Percentiles rank a stretch among this genome's conserved stretches.
These are phyloP conservation scores for Wickerhamiella kurtzmanii DNA, from an alignment of 805 yeast genomes.

Conservation along the genomic window DNA sequence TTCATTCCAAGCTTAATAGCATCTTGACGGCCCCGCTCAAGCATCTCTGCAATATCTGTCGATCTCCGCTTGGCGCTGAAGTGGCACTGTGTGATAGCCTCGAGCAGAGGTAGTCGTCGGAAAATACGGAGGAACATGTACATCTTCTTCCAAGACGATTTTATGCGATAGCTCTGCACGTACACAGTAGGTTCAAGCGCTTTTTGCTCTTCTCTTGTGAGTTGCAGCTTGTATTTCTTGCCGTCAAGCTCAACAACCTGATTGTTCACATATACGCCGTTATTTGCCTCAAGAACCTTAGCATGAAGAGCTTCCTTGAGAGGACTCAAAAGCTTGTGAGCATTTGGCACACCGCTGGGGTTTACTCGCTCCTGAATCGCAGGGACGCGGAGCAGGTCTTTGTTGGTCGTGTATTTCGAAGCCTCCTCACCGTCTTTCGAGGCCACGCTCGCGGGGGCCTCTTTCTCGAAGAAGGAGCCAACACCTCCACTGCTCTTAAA, in stretches of 20 bases:
- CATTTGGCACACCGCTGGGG: conserved; percentile 42
- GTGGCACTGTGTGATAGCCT: conserved; percentile 86
- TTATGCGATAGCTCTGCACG: conserved; percentile 65
- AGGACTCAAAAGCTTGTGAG: conserved; percentile 48
- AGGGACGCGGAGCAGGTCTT: conserved; percentile 17
- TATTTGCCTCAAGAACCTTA: conserved; percentile 45
- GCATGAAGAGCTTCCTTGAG: conserved; percentile 54
- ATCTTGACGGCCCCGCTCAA: conserved; percentile 58
- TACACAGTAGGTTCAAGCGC: conserved; percentile 81
- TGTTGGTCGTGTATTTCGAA: conserved; percentile 11
- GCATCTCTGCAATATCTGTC: conserved; percentile 60
- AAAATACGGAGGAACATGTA: conserved; percentile 66
- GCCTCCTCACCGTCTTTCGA: not conserved
- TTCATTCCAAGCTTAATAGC: conserved; percentile 47
- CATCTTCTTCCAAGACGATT: conserved; percentile 81
- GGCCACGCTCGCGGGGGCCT: not conserved
- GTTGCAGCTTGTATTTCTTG: conserved; percentile 38
- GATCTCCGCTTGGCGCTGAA: conserved; percentile 71
- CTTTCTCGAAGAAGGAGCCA: not conserved
- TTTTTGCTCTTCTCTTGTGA: conserved; percentile 54
- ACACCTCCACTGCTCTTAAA: not conserved
- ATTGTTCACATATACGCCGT: conserved; percentile 55
- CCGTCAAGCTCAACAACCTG: conserved; percentile 37
- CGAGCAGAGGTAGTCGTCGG: conserved; percentile 52
- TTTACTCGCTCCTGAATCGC: conserved; percentile 21